Evolutionary conservation across 2,329 filamentous ascomycete genomes (phyloP).

Genomic region (Stemphylium vesicarium): DNA sequence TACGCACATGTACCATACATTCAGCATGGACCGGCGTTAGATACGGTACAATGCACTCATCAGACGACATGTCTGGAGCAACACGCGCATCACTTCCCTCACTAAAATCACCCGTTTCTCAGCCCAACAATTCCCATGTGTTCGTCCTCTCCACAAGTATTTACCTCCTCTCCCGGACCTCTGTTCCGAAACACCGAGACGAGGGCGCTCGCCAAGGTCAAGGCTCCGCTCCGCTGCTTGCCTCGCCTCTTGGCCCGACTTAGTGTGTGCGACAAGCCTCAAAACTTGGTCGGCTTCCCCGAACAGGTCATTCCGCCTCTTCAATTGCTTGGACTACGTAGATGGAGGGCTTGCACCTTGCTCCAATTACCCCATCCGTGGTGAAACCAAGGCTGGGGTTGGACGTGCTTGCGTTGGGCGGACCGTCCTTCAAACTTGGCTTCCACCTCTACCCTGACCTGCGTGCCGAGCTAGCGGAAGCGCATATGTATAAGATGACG

Average conservation of each 20-base stretch:
- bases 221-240: conserved; percentile 9
- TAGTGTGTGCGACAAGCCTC: conserved; percentile 1
- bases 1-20: conserved; percentile 35
- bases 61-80: conserved; percentile 1
- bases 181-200: conserved; percentile 1
- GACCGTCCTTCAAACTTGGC: not conserved
- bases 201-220: conserved; percentile 7
- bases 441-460: not conserved
- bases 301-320: not conserved
- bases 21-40: conserved; percentile 38
- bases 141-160: not conserved
- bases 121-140: not conserved
- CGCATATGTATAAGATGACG: not conserved
- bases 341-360: not conserved
- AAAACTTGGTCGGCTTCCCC: conserved; percentile 1
- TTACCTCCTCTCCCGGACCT: not conserved
- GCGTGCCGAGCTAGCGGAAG: not conserved
- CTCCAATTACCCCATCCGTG: conserved; percentile 4
- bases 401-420: not conserved
- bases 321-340: conserved; percentile 4
- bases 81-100: not conserved
- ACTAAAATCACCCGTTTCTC: not conserved
- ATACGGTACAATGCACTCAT: conserved; percentile 11
- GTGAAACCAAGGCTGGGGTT: conserved; percentile 3
- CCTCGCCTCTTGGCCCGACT: conserved; percentile 9